These are phyloP conservation scores for Ambrosiella xylebori DNA, from an alignment of 2,329 filamentous ascomycete genomes.

Conservation along the genomic window DNA sequence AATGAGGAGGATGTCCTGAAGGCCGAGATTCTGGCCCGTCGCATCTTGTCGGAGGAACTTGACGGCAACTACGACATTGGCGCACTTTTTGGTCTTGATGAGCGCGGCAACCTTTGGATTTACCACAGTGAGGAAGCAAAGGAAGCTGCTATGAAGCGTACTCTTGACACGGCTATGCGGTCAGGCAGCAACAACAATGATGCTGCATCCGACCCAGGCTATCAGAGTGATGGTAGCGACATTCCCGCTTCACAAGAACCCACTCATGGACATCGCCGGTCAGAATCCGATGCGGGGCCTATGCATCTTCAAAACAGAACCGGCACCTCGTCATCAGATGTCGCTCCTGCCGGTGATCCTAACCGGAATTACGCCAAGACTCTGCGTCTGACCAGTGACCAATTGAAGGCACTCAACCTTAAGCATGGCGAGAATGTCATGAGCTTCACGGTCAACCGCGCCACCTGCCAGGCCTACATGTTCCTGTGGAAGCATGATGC, in stretches of 20 bases:
- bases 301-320: slow-evolving; percentile 26
- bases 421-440: slow-evolving; percentile 79
- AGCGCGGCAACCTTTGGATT: slow-evolving; percentile 96
- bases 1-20: slow-evolving; percentile 82
- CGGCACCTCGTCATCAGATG: slow-evolving; percentile 42
- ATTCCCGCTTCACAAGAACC: slow-evolving; percentile 21
- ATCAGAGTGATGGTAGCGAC: slow-evolving; percentile 76
- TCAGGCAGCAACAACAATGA: slow-evolving; percentile 44
- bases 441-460: slow-evolving; percentile 91
- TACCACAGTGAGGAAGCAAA: slow-evolving; percentile 97
- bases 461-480: slow-evolving; percentile 82
- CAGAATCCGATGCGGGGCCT: slow-evolving; percentile 48
- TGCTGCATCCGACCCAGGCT: slow-evolving; percentile 79
- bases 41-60: slow-evolving; percentile 80
- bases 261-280: slow-evolving; percentile 34
- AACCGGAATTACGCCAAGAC: slow-evolving; percentile 93
- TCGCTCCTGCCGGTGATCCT: slow-evolving; percentile 47
- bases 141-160: slow-evolving; percentile 59
- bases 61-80: slow-evolving; percentile 95
- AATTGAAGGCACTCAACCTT: slow-evolving; percentile 70
- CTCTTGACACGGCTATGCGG: slow-evolving; percentile 33
- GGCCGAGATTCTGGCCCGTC: slow-evolving; percentile 83
- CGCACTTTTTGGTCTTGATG: slow-evolving; percentile 83
- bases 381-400: slow-evolving; percentile 81
- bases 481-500: slow-evolving; percentile 84